Base-by-base conservation (phyloP, 1,284 basidiomycete species). In the Peniophora sp. region DNA sequence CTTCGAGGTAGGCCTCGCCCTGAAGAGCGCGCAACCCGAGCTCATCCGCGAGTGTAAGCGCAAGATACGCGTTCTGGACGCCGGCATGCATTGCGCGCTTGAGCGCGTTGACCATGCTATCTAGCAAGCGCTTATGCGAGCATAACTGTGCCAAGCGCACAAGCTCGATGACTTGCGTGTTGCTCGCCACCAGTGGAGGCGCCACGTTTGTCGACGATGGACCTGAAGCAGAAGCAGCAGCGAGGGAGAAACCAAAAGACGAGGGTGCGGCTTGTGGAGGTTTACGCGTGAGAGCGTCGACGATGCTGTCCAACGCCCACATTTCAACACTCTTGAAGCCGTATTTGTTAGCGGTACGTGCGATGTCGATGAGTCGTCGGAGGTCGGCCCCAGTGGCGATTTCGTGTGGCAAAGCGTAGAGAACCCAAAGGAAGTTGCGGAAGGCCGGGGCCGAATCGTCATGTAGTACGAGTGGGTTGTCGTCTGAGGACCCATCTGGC, bases 11-110 rank as follows among this genome's bases (percentile, higher is more conserved):
- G 19, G 83, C 83, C 1, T 72, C 66, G 25, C 84, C 85, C 20
- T 77, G 69, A 36, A 87, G 65, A 1, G 69, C 63, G 38, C 73
- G 69, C 48, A 86, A 64, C 57, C 79, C 66, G 25, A 85, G 70
- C 52, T 86, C 82, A 57, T 87, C 83, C 2, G 81, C 77, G 17
- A 87, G 73, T 1, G 72, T 73, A 78, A 87, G 82, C 5, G 82
- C 81, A 47, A 85, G 70, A 58, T 82, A 81, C 2, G 83, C 79
- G 58, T 83, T 83, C 54, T 78, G 75, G 44, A 81, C 61, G 3
- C 79, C 81, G 32, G 64, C 64, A 32, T 65, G 63, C 78, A 85
- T 82, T 45, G 83, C 69, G 53, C 79, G 74, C 44, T 72, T 68
- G 39, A 87, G 67, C 2, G 81, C 63, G n/a, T 60, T 57, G 55